Evolutionary conservation across 1,139 yeast genomes (phyloP).

Genomic region (Blastobotrys petasosporus): DNA sequence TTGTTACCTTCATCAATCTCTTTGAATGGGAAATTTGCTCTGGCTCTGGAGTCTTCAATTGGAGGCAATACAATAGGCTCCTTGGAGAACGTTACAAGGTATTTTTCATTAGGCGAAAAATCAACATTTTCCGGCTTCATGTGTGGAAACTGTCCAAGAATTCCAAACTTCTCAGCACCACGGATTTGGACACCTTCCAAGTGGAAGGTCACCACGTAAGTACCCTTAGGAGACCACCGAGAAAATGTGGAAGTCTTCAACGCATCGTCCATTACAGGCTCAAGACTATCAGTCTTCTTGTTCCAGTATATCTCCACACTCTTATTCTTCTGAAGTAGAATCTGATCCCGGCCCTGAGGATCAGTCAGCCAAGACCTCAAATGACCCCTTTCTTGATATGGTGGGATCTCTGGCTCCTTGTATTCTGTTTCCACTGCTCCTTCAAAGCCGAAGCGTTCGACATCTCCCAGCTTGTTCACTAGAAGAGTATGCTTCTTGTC

Average conservation of each 20-base stretch:
- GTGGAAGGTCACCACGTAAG: slow-evolving; percentile 79
- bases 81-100: slow-evolving; percentile 84
- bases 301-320: slow-evolving; percentile 86
- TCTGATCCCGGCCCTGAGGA: slow-evolving; percentile 85
- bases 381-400: slow-evolving; percentile 70
- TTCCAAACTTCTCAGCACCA: slow-evolving; percentile 78
- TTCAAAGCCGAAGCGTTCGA: slow-evolving; percentile 71
- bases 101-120: slow-evolving; percentile 89
- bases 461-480: slow-evolving; percentile 77
- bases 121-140: slow-evolving; percentile 86
- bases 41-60: slow-evolving; percentile 46
- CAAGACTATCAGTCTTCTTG: slow-evolving; percentile 69
- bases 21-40: slow-evolving; percentile 70
- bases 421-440: slow-evolving; percentile 62
- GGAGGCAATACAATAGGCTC: slow-evolving; percentile 71
- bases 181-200: slow-evolving; percentile 94
- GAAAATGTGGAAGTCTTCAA: slow-evolving; percentile 79
- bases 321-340: slow-evolving; percentile 72
- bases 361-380: slow-evolving; percentile 90
- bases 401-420: slow-evolving; percentile 63
- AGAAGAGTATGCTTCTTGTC: slow-evolving; percentile 89
- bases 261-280: slow-evolving; percentile 63
- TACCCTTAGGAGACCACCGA: slow-evolving; percentile 92
- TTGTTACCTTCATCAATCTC: slow-evolving; percentile 90
- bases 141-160: slow-evolving; percentile 76